Evolutionary conservation across 768 basidiomycete species (phyloP), one percentile per base, ranked within the genome.

Genomic region (Solioccasus polychromus): DNA sequence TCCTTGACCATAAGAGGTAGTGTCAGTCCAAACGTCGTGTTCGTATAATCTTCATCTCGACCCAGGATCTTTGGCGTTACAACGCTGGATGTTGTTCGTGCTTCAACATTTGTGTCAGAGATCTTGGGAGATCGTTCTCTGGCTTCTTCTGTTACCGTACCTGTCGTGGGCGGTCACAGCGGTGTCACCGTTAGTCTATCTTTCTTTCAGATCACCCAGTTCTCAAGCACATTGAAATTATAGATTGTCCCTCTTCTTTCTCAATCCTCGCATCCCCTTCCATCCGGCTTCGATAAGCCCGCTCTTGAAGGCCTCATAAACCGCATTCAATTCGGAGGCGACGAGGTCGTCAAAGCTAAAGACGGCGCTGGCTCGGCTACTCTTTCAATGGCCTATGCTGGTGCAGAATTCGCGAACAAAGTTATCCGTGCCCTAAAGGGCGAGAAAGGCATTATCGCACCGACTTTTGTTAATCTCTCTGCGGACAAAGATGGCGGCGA

Each of bases 301-400:
- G 64, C 67, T 2, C 64, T 82, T 58, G 80, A 82, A 22, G 69
- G 74, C 12, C 77, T 97, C 39, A 74, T 88, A 38, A 76, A 91
- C 45, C 87, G 91, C 54, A 91, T 96, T 58, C 93, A 95, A 67
- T 96, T 89, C 60, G 94, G 94, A 45, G 94, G 93, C 47, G 94
- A 96, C 57, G 94, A 98, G 71, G 94, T 98, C 61, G 95, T 98
- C 65, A 88, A 96, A 72, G 96, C 96, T 35, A 99, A 99, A 75
- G 87, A 91, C 59, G 85, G 85, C 46, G 67, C 75, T 41, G 96
- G 96, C 35, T 93, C 91, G 25, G 94, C 94, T 8, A 96, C 93
- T n/a, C 80, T 95, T 46, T 92, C 90, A 26, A 97, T 97, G 93
- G 92, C 92, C 1, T 92, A 86, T 57, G 90, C 95, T 41, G 95